Evolutionary conservation across 140 eudicot species (phyloP), one percentile per base, ranked within the genome.

Genomic region (Bidens hawaiensis): DNA sequence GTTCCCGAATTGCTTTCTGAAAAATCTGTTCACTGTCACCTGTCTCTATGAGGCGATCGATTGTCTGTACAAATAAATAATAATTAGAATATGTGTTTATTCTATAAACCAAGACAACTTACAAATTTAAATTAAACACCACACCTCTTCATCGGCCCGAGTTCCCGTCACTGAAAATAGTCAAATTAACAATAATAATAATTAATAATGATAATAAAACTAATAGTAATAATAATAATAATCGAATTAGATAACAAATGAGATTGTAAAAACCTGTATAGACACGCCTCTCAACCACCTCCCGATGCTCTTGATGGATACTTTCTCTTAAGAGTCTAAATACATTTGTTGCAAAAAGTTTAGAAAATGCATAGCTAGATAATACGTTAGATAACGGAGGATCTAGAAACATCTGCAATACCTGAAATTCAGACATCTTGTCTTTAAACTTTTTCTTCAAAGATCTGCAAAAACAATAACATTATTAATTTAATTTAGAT

Each of bases 11-110:
- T 49, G 99, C 99, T 60, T 85, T 93, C 45, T 88, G 99, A 62
- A 93, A 93, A n/a, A 93, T 93, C 62, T 88, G 96, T 75, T 93
- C 99, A 31, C 99, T 93, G 10, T 93, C 96, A 26, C 99, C 96
- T n/a, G 99, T 87, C 67, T 93, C 99, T 68, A 93, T 93, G 55
- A 93, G 71, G 26, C 70, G 76, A 76, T 93, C 99, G 47, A 93
- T 82, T 69, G 99, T 91, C 98, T 91, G 84, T 5, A 47, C 8
- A 67, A 10, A 22, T 50, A 22, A 64, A 5, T 5, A 59, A 40
- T 5, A 4, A 58, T 68, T 42, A 46, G 19, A 43, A 70, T 40
- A 56, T 28, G 43, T 36, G 0, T 23, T 24, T 43, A 58, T 24
- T 17, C 19, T 42, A 56, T 31, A 51, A 75, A 22, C 3, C 43